A percentile compares a stretch with the other conserved stretches of the same genome.
phyloP scores from a whole-genome alignment of 1,284 basidiomycete species.

The Cryptococcus maquisensis region DNA sequence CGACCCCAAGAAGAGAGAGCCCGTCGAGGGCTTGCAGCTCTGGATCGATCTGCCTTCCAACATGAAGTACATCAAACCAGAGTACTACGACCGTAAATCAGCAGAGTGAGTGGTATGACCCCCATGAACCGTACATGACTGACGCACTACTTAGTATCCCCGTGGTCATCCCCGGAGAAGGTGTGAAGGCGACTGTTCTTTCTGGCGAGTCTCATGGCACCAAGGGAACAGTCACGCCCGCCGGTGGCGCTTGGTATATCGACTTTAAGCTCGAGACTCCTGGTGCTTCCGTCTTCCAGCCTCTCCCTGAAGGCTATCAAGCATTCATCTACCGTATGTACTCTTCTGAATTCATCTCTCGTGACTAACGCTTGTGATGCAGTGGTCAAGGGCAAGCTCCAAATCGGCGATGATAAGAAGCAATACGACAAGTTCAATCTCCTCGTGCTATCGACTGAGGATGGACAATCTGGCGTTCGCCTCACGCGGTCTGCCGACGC shows the following conservation, averaged over 20 bases:
- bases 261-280: slow-evolving; percentile 68
- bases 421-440: slow-evolving; percentile 66
- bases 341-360: neutral
- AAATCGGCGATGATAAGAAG: slow-evolving; percentile 52
- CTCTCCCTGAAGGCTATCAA: slow-evolving; percentile 79
- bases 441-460: slow-evolving; percentile 54
- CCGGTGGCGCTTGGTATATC: slow-evolving; percentile 92
- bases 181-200: slow-evolving; percentile 76
- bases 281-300: slow-evolving; percentile 70
- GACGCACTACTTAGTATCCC: slow-evolving; percentile 58
- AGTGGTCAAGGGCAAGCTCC: slow-evolving; percentile 63
- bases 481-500: slow-evolving; percentile 51
- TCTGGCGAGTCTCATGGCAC: slow-evolving; percentile 64
- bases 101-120: slow-evolving; percentile 49
- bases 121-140: neutral
- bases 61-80: slow-evolving; percentile 69
- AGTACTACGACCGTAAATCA: slow-evolving; percentile 53
- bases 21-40: slow-evolving; percentile 69
- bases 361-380: neutral
- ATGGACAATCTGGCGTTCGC: slow-evolving; percentile 40
- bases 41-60: slow-evolving; percentile 90
- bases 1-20: slow-evolving; percentile 52
- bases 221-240: slow-evolving; percentile 76
- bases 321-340: slow-evolving; percentile 70
- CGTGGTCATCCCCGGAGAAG: slow-evolving; percentile 65